Evolutionary conservation across 371 early-diverging fungal species (phyloP).

Genomic region (Mortierella sp.): DNA sequence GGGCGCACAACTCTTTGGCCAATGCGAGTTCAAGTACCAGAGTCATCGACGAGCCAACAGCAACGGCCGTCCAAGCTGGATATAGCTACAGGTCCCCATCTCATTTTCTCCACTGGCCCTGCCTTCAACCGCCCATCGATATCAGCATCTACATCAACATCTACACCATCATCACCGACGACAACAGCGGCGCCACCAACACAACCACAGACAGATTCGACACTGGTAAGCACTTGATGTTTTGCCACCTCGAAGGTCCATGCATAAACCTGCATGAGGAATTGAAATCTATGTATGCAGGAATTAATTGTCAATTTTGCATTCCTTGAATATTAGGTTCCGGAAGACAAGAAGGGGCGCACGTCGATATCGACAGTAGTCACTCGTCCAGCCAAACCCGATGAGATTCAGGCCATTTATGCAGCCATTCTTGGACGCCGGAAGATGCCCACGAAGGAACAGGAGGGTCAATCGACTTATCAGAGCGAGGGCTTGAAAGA

Average conservation of each 20-base stretch:
- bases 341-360: background rate
- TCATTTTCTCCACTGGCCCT: background rate
- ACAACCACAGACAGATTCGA: background rate
- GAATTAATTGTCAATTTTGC: background rate
- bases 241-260: background rate
- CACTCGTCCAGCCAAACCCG: background rate
- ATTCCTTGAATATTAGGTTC: background rate
- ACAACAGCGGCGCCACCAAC: background rate
- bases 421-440: constrained; percentile 4
- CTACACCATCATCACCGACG: background rate
- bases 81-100: background rate
- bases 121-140: background rate
- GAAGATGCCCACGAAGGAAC: background rate
- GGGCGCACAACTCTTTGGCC: constrained; percentile 6
- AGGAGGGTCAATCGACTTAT: background rate
- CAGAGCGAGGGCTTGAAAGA: background rate
- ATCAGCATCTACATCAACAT: background rate
- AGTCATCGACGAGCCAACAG: background rate
- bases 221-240: background rate
- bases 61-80: background rate
- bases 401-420: background rate
- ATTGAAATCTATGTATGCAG: background rate
- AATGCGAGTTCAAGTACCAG: background rate
- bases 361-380: background rate
- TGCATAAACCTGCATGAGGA: background rate